Evolutionary conservation across 495 filamentous ascomycete genomes (phyloP).

Genomic region (Penicillium robsamsonii): DNA sequence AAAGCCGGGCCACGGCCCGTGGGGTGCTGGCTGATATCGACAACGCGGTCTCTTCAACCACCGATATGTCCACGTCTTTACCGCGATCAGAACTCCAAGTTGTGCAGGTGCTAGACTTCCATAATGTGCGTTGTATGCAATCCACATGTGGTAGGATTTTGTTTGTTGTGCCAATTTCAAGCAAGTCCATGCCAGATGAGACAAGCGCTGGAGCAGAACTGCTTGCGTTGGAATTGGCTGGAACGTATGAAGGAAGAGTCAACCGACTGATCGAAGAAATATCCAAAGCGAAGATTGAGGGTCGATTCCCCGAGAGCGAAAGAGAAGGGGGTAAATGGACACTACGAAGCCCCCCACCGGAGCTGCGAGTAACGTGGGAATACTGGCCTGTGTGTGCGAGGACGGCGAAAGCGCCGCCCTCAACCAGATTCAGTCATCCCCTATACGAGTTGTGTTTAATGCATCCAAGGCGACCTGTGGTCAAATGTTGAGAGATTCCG

Average conservation of each 20-base stretch:
- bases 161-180: slow-evolving; percentile 64
- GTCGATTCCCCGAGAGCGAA: slow-evolving; percentile 73
- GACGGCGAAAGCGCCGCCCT: slow-evolving; percentile 43
- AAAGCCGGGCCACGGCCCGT: slow-evolving; percentile 64
- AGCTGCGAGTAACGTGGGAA: slow-evolving; percentile 56
- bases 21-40: slow-evolving; percentile 81
- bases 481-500: slow-evolving; percentile 30
- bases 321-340: slow-evolving; percentile 79
- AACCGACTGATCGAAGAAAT: slow-evolving; percentile 80
- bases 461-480: slow-evolving; percentile 31
- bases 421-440: slow-evolving; percentile 29
- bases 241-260: slow-evolving; percentile 77
- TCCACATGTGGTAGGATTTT: slow-evolving; percentile 68
- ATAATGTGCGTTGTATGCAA: slow-evolving; percentile 71
- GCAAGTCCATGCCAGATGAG: slow-evolving; percentile 47
- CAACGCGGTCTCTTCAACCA: slow-evolving; percentile 49
- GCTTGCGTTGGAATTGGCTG: slow-evolving; percentile 49
- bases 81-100: slow-evolving; percentile 64
- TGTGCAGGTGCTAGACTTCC: slow-evolving; percentile 66
- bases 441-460: slow-evolving; percentile 41
- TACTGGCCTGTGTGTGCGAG: slow-evolving; percentile 77
- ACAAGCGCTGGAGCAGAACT: slow-evolving; percentile 58
- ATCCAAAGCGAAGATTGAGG: slow-evolving; percentile 80
- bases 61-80: slow-evolving; percentile 33
- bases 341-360: slow-evolving; percentile 61